Conservation (phyloP, 331 rosid species). For the Quercus tomentella region DNA sequence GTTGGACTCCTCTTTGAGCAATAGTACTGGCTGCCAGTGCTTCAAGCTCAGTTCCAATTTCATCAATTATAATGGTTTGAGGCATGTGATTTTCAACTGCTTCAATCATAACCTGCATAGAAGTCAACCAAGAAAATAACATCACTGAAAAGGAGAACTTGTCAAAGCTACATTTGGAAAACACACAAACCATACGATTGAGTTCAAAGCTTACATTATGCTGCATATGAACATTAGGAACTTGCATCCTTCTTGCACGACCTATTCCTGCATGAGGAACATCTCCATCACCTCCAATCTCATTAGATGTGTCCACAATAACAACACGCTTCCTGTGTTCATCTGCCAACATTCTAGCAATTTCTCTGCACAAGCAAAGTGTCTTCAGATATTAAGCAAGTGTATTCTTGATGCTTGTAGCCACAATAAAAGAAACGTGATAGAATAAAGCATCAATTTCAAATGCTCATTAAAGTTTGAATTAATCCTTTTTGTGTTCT, state of each 20-base stretch:
- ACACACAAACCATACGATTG: conserved; percentile 18
- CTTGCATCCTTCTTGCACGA: conserved; percentile 98
- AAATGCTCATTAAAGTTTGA: neutral
- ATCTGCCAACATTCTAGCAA: conserved; percentile 97
- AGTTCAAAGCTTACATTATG: conserved; percentile 59
- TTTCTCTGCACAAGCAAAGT: conserved; percentile 61
- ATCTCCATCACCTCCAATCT: conserved; percentile 99
- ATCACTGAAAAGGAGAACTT: neutral
- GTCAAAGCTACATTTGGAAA: neutral
- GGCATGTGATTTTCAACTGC: conserved; percentile 99
- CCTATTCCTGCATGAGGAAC: conserved; percentile 96
- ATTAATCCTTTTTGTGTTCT: neutral
- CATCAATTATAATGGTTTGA: conserved; percentile 88
- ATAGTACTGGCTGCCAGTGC: conserved; percentile 99
- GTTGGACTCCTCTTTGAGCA: conserved; percentile 99
- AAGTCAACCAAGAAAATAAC: neutral
- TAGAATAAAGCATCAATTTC: neutral
- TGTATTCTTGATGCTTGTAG: neutral
- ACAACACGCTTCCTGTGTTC: conserved; percentile 83
- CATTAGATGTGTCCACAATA: conserved; percentile 96
- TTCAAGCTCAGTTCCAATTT: conserved; percentile 98
- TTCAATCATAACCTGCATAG: conserved; percentile 87
- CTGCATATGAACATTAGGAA: conserved; percentile 92
- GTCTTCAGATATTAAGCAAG: conserved; percentile 18
- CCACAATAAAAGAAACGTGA: neutral